phyloP scores from a whole-genome alignment of 108 stramenopile species.

The Mayamaea pseudoterrestris region DNA sequence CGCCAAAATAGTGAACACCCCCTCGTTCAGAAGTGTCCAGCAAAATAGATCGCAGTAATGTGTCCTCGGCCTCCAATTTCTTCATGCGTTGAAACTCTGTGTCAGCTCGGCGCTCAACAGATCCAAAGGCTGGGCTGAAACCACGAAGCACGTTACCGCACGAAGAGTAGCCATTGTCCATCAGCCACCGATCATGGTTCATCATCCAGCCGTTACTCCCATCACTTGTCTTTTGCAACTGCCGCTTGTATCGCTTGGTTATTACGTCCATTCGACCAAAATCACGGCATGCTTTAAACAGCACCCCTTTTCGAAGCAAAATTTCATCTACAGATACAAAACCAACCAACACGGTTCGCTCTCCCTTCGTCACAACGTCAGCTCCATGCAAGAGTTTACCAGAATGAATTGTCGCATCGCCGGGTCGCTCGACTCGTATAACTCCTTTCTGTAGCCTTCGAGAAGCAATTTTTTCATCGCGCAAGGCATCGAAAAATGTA shows the following conservation, averaged over 20 bases:
- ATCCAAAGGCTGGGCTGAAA: conserved; percentile 24
- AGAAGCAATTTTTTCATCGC: conserved; percentile 11
- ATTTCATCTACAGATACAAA: conserved; percentile 59
- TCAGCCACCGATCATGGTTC: conserved; percentile 31
- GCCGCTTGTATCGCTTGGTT: conserved; percentile 17
- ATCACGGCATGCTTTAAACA: conserved; percentile 38
- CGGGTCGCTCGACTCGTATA: conserved; percentile 17
- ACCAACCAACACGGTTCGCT: conserved; percentile 51
- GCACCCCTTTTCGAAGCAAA: conserved; percentile 25
- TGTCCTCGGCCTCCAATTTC: conserved; percentile 48
- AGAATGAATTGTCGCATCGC: conserved; percentile 47
- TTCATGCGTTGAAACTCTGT: conserved; percentile 28
- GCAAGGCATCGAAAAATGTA: conserved; percentile 62
- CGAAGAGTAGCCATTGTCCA: background rate
- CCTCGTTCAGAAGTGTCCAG: conserved; percentile 7
- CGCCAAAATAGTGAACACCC: background rate
- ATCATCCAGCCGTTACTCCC: conserved; percentile 27
- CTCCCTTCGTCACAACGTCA: conserved; percentile 44
- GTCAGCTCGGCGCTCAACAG: conserved; percentile 26
- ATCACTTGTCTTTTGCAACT: conserved; percentile 4
- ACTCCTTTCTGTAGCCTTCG: background rate
- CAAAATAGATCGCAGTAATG: conserved; percentile 37
- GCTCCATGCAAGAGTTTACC: conserved; percentile 67
- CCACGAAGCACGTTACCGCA: conserved; percentile 5
- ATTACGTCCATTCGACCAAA: conserved; percentile 70